Percentiles rank a stretch among this genome's conserved stretches.
These are phyloP conservation scores for Aspergillus vadensis DNA, from an alignment of 2,329 filamentous ascomycete species.

Conservation along the genomic window DNA sequence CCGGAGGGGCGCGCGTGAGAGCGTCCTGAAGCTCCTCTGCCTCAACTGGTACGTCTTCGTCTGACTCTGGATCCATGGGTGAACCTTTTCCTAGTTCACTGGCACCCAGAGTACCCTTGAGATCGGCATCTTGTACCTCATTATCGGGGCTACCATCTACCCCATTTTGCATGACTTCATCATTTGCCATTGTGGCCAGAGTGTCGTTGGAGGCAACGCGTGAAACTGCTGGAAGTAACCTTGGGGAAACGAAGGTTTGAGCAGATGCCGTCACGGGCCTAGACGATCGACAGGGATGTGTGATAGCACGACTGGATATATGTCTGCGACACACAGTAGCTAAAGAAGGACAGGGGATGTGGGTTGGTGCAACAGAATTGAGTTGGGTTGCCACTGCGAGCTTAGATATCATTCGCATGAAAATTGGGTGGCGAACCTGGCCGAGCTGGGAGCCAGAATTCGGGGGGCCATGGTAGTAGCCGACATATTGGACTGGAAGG, in stretches of 20 bases:
- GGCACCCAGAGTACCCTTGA: constrained; percentile 4
- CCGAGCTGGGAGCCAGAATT: constrained; percentile 24
- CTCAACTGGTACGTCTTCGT: constrained; percentile 54
- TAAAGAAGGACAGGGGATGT: constrained; percentile 6
- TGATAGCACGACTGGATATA: background rate
- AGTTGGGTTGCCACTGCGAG: constrained; percentile 30
- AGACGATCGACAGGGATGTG: constrained; percentile 20
- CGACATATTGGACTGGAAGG: constrained; percentile 34
- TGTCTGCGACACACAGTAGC: background rate
- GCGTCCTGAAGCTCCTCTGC: constrained; percentile 62
- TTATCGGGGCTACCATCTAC: background rate
- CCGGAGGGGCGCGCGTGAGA: constrained; percentile 67
- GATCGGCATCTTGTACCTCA: background rate
- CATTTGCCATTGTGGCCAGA: background rate
- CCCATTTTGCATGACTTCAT: constrained; percentile 1
- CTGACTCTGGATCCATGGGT: constrained; percentile 55
- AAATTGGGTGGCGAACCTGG: constrained; percentile 32
- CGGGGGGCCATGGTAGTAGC: constrained; percentile 26
- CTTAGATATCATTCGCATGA: constrained; percentile 28
- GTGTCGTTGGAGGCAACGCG: constrained; percentile 4
- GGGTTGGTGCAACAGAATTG: constrained; percentile 9
- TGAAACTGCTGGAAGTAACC: constrained; percentile 4
- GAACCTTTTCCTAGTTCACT: constrained; percentile 24
- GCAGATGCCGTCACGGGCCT: constrained; percentile 13
- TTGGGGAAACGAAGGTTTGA: constrained; percentile 5